These are phyloP conservation scores for Colletotrichum tropicale DNA, from an alignment of 2,329 filamentous ascomycete species.

Conservation along the genomic window DNA sequence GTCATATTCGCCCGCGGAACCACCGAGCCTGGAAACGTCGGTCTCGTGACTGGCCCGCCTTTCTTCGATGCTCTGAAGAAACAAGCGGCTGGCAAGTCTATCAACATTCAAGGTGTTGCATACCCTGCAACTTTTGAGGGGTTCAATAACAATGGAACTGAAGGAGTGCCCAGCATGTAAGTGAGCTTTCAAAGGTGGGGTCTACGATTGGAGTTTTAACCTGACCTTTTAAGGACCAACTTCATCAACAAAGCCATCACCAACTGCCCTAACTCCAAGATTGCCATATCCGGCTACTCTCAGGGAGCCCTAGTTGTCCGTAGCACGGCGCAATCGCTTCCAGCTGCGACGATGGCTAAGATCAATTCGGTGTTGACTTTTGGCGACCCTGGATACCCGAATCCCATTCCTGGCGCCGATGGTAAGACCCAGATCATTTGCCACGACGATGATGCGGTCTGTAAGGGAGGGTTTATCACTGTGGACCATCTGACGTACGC, in stretches of 20 bases:
- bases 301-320: conserved; percentile 32
- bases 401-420: conserved; percentile 21
- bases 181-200: not conserved
- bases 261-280: conserved; percentile 25
- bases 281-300: conserved; percentile 30
- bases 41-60: conserved; percentile 27
- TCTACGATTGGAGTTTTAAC: not conserved
- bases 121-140: conserved; percentile 31
- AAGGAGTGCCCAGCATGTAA: conserved; percentile 26
- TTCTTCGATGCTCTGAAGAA: conserved; percentile 24
- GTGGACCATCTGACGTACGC: conserved; percentile 31
- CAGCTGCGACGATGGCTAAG: conserved; percentile 24
- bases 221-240: conserved; percentile 32
- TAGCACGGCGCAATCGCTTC: conserved; percentile 26
- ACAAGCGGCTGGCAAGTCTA: conserved; percentile 6
- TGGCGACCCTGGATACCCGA: conserved; percentile 28
- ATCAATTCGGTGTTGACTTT: conserved; percentile 32
- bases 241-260: conserved; percentile 30
- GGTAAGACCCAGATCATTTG: conserved; percentile 26
- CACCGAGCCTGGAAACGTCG: conserved; percentile 32
- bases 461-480: conserved; percentile 29
- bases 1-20: conserved; percentile 34
- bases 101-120: conserved; percentile 28
- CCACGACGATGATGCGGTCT: conserved; percentile 29
- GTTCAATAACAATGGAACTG: conserved; percentile 25